Base-by-base conservation (phyloP, 805 yeast species). In the Priceomyces haplophilus region DNA sequence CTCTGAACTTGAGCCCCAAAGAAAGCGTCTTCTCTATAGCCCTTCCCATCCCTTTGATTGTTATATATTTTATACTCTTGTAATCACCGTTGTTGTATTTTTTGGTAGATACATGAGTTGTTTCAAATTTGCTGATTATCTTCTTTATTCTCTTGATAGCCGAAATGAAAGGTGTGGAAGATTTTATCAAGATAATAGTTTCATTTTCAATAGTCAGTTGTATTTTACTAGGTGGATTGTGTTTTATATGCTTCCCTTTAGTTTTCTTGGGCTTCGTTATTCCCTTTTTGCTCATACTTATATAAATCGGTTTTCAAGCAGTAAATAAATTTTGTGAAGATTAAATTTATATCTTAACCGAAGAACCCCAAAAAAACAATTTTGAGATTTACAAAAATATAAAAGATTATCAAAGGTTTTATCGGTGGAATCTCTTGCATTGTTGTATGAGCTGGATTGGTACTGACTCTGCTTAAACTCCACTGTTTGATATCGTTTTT, bases 31-130 rank as follows among this genome's bases (percentile, higher is more conserved):
- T 83, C 38, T 75, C 80, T 7, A 85, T 78, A 7, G 90, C 56
- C 18, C 56, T 56, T 2, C 96, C 96, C 84, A 87, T 81, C 0
- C 95, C 97, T 42, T 78, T 62, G 2, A 89, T 73, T 0, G 74
- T 68, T 6, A 88, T 70, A 54, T 67, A 77, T 20, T 65, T 54
- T 0, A 66, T 65, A 30, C 67, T 70, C 42, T 72, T 72, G 43
- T 69, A 65, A 41, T 59, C 57, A 23, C 67, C 48, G 18, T 57
- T 58, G 38, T 63, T 61, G 44, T 48, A 62, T 46, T 65, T 62
- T 17, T 47, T 47, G 15, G 46, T 43, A 29, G 46, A 51, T 36
- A 37, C 42, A 16, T 47, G 41, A 20, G 55, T 42, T 32, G 56
- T 58, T 42, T 64, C 62, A 47, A 79, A 69, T 37, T 70, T 72